These are phyloP conservation scores for Myxozyma neotropica DNA, from an alignment of 805 yeast genomes.

Conservation along the genomic window DNA sequence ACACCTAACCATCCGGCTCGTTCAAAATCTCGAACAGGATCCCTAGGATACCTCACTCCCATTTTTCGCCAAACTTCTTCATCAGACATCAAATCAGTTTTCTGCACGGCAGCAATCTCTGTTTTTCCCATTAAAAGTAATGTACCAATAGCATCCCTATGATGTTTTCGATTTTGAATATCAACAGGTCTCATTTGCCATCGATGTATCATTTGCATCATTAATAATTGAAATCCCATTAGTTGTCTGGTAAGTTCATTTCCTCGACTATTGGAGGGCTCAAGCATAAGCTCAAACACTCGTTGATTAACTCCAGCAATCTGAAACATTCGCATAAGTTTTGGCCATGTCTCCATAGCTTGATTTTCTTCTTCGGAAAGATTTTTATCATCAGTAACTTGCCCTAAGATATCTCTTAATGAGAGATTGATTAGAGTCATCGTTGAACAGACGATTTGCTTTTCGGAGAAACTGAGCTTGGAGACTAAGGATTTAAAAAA, in stretches of 20 bases:
- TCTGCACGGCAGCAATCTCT: background rate
- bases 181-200: conserved; percentile 1
- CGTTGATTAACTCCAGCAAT: background rate
- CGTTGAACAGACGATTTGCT: background rate
- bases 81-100: background rate
- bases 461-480: conserved; percentile 3
- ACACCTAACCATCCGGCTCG: conserved; percentile 22
- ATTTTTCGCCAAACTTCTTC: conserved; percentile 13
- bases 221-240: background rate
- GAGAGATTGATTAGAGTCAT: conserved; percentile 14
- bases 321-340: background rate
- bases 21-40: conserved; percentile 11
- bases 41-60: conserved; percentile 9
- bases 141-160: background rate
- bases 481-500: conserved; percentile 4
- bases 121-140: background rate
- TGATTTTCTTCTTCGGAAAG: background rate
- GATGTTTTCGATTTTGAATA: background rate
- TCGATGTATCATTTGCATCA: conserved; percentile 1
- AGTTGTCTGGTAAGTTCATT: background rate
- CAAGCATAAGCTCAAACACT: conserved; percentile 4
- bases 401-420: conserved; percentile 9
- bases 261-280: background rate
- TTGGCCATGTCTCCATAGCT: conserved; percentile 6
- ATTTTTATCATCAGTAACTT: background rate